Evolutionary conservation across 2,329 filamentous ascomycete genomes (phyloP), one percentile per base, ranked within the genome.

Genomic region (Gremmenia infestans): DNA sequence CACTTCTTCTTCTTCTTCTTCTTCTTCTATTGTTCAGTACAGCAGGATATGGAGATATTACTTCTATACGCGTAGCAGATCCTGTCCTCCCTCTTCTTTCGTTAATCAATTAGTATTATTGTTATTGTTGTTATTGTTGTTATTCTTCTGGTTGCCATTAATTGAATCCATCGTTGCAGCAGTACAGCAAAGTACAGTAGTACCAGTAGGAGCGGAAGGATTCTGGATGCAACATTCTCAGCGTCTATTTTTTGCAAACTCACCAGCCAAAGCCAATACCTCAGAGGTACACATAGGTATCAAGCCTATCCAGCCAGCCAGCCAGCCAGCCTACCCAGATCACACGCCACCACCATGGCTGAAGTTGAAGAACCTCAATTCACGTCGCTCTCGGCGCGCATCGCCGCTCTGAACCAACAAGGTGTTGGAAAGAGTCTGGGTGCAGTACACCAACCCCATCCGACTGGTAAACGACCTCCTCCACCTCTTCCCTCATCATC

Each of bases 331-430:
- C 28, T 32, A 11, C 28, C 28, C 8, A 32, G 2, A 32, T 47
- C 23, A 17, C 23, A 25, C 12, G 5, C 15, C 9, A 28, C 19
- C 9, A 28, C 51, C 56, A 86, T 86, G 83, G 76, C 81, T 7
- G 83, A 86, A 52, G 73, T 77, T 46, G 81, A 85, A 63, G 83
- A 86, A 66, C 81, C 81, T 40, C 79, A 79, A 59, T 85, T 83
- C 69, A 83, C 74, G 56, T 79, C 79, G 7, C 75, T 87, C 25
- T 78, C 81, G 4, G 81, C 85, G 69, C 77, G 83, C 52, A 86
- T 86, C 60, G 82, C 83, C 9, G 83, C 83, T 32, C 75, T 87
- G 60, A 86, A 86, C 63, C 64, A 70, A 52, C 62, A 67, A 36
- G 63, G 63, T 35, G 54, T 63, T 22, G 63, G 54, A 17, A 63